Base-by-base conservation (phyloP, 768 basidiomycete species). In the Rubroboletus satanas region DNA sequence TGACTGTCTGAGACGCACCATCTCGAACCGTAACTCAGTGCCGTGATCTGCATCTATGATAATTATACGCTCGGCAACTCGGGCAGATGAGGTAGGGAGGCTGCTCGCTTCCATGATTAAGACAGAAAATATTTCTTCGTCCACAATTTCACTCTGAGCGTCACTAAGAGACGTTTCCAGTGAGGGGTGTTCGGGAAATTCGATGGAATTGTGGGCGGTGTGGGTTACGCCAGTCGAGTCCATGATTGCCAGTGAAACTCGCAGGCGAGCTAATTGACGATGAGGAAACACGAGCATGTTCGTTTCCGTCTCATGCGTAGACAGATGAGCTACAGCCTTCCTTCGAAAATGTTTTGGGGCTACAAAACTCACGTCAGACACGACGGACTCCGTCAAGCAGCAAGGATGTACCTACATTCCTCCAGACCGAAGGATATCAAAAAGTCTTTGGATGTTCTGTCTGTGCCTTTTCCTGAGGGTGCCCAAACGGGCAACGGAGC, bases 391-490 rank as follows among this genome's bases (percentile, higher is more conserved):
- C n/a, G 44, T 14, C 36, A 8, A 23, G 17, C 15, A 14, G 18
- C 6, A 41, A 21, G 36, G 29, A 46, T n/a, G 23, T 14, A 77
- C 87, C 32, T 53, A 93, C 91, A 88, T 74, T 89, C 86, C 72
- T 91, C 90, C 11, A 93, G 71, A 12, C 90, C 89, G 62, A 84
- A 92, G 4, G 88, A 84, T 52, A 93, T 77, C 44, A 90, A 69
- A 62, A 93, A 90, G 62, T 93, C 91, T 60, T 85, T 90, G 0
- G 87, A 82, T 5, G 90, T 87, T 71, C 82, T 85, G 64, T 92
- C 90, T 8, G 85, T 82, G 28, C 88, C 87, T 70, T 89, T 90
- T 14, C 87, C 89, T 0, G 77, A 83, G 0, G 83, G 74, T 26
- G 85, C 79, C 37, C 88, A 89, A 38, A 74, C 72, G 14, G 88